phyloP scores from a whole-genome alignment of 176 grass and related monocot genomes.

The Elymus sibiricus region DNA sequence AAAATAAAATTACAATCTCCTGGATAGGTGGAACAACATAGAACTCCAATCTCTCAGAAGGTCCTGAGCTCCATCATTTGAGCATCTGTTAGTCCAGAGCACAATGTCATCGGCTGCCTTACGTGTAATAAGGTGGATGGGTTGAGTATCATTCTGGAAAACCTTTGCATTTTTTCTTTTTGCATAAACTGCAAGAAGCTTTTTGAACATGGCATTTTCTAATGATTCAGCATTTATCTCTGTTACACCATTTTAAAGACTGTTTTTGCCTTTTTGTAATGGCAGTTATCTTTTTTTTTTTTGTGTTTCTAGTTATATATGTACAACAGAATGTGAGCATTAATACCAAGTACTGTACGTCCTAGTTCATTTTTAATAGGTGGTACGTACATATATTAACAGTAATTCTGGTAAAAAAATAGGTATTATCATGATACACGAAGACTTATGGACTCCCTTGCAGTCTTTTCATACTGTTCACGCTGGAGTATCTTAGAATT shows the following conservation, averaged over 20 bases:
- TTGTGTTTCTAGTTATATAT: not conserved
- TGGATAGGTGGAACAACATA: too few relatives aligned
- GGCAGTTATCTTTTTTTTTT: not conserved
- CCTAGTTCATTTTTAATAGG: not conserved
- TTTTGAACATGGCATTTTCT: conserved; percentile 14
- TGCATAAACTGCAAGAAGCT: not conserved
- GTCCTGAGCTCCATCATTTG: too few relatives aligned
- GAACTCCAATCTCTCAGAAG: too few relatives aligned
- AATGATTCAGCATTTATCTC: not conserved
- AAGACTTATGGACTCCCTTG: not conserved
- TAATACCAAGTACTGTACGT: not conserved
- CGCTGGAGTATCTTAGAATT: not conserved
- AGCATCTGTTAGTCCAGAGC: too few relatives aligned
- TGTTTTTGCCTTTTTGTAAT: not conserved
- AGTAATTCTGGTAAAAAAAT: not conserved
- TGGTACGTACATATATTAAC: not conserved
- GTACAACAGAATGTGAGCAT: not conserved
- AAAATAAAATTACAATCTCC: too few relatives aligned
- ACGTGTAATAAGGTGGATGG: too few relatives aligned
- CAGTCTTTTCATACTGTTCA: not conserved
- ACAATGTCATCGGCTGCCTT: too few relatives aligned
- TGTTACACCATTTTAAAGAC: not conserved
- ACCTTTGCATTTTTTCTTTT: not conserved
- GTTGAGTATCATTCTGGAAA: too few relatives aligned
- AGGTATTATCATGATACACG: not conserved